Conservation (phyloP, 2,329 filamentous ascomycete genomes). For the Colletotrichum paranaense region DNA sequence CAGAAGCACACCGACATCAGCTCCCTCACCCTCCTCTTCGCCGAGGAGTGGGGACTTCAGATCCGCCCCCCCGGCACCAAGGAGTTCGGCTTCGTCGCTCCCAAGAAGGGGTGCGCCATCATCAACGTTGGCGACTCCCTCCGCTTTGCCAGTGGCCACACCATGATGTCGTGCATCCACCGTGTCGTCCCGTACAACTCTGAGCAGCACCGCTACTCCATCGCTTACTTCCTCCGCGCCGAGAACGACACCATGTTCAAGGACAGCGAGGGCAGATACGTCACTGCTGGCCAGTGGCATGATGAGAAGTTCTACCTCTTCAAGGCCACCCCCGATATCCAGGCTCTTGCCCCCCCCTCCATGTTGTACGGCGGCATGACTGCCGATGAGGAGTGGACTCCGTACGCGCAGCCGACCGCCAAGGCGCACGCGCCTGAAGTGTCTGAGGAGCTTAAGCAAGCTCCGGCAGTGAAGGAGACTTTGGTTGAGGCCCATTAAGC, state of each 20-base stretch:
- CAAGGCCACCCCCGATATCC: conserved; percentile 38
- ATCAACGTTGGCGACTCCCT: conserved; percentile 70
- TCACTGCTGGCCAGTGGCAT: conserved; percentile 66
- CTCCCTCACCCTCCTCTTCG: conserved; percentile 66
- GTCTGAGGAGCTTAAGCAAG: conserved; percentile 20
- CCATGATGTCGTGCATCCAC: conserved; percentile 68
- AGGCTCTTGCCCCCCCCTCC: conserved; percentile 59
- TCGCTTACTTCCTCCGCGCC: conserved; percentile 68
- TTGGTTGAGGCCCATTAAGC: conserved; percentile 28
- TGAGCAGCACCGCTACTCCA: conserved; percentile 59
- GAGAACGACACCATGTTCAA: conserved; percentile 67
- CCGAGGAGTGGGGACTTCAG: conserved; percentile 68
- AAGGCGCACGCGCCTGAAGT: conserved; percentile 18
- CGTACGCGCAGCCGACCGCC: conserved; percentile 25
- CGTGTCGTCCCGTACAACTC: conserved; percentile 65
- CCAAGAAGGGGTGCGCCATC: conserved; percentile 62
- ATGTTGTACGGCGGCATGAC: conserved; percentile 63
- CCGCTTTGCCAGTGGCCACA: conserved; percentile 64
- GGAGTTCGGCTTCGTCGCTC: conserved; percentile 65
- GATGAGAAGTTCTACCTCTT: conserved; percentile 55
- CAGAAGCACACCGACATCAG: conserved; percentile 69
- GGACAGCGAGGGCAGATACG: conserved; percentile 63
- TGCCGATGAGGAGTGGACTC: conserved; percentile 31
- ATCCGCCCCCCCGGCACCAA: conserved; percentile 58
- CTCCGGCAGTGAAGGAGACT: conserved; percentile 25